These are phyloP conservation scores for Pseudotulostoma volvatum DNA, from an alignment of 495 filamentous ascomycete species.

Conservation along the genomic window DNA sequence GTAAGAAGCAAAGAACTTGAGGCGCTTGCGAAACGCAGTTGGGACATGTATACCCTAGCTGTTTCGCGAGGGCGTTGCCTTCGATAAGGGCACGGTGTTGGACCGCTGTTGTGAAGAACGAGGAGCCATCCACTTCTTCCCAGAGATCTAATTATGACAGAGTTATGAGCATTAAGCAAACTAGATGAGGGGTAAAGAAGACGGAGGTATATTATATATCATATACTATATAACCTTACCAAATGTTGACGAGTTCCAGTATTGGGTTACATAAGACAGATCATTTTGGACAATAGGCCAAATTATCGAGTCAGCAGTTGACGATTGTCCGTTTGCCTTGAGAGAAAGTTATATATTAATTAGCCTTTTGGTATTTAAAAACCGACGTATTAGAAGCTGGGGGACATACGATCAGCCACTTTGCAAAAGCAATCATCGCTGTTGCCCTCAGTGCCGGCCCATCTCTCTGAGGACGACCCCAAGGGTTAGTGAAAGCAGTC, in stretches of 20 bases:
- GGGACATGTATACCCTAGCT: constrained; percentile 23
- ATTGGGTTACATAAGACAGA: constrained; percentile 46
- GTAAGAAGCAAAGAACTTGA: constrained; percentile 40
- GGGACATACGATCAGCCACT: constrained; percentile 16
- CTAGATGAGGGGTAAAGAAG: background rate
- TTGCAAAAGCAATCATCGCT: constrained; percentile 20
- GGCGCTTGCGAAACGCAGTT: constrained; percentile 39
- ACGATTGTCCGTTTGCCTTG: constrained; percentile 24
- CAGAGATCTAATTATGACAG: constrained; percentile 43
- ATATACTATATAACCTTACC: too few relatives aligned
- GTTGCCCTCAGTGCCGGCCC: constrained; percentile 33
- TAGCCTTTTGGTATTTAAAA: background rate
- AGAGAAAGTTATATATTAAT: too few relatives aligned
- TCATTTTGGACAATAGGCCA: constrained; percentile 42
- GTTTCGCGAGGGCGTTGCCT: constrained; percentile 38
- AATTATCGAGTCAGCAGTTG: constrained; percentile 18
- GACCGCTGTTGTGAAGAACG: constrained; percentile 42
- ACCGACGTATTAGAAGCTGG: background rate
- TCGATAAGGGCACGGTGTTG: constrained; percentile 43
- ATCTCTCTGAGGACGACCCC: constrained; percentile 49
- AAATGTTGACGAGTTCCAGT: constrained; percentile 39
- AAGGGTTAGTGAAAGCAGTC: constrained; percentile 35
- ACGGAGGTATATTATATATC: background rate
- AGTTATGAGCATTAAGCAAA: too few relatives aligned
- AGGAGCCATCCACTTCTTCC: constrained; percentile 48